Evolutionary conservation across 179 eudicot genomes (phyloP), one percentile per base, ranked within the genome.

Genomic region (Silene coronaria): DNA sequence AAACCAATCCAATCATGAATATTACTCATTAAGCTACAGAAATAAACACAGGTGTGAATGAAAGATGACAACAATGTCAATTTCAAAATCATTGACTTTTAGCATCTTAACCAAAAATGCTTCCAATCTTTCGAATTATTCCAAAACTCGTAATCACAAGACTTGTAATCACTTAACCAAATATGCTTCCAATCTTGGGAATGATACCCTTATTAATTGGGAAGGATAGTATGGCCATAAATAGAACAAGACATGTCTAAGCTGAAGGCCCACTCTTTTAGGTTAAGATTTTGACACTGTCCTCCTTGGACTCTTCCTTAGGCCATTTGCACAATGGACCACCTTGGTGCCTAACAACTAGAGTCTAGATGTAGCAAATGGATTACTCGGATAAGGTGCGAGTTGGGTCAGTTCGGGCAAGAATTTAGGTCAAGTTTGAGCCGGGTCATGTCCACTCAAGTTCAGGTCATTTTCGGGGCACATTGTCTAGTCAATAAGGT

Each of bases 271-370:
- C 38, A 48, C 73, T 7, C 2, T 48, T 70, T 68, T 26, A 13
- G 60, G 60, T 70, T 70, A 14, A 6, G 60, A 70, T 70, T 46
- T 70, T 16, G 73, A 48, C 60, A 70, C 26, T 68, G 57, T 42
- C 72, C 9, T 19, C 55, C 17, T 42, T 26, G 5, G 30, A 61
- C 66, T 24, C 28, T 61, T 61, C 66, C 48, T 42, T 42, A 8
- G 3, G 13, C 48, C 48, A 42, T 42, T 42, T 42, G 48, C 48
- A 42, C 2, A 42, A 42, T 42, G 48, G 48, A 38, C 48, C 48
- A 42, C 13, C 0, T 0, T 10, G 48, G 3, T 42, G 48, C 48
- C 48, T 42, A 6, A 36, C 45, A 36, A 36, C 45, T 36, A 7
- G 45, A 7, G 9, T 6, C 45, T 36, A 7, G 45, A 7, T 3